A percentile compares a stretch with the other conserved stretches of the same genome.
These are phyloP conservation scores for Ramaria rubella DNA, from an alignment of 768 basidiomycete species.

Conservation along the genomic window DNA sequence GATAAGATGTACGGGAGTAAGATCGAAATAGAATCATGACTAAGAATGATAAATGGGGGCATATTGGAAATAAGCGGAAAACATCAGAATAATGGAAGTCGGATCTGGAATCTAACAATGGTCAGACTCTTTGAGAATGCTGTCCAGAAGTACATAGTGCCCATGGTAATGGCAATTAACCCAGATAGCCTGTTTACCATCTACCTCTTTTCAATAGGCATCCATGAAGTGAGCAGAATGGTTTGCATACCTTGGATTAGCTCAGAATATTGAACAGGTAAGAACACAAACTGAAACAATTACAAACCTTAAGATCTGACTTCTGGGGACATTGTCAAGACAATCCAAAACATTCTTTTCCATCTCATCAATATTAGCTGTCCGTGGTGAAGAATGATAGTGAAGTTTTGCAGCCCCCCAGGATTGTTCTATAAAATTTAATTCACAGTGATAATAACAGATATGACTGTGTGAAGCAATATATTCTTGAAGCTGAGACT, in stretches of 20 bases:
- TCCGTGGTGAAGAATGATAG: constrained; percentile 24
- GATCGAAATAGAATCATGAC: no score
- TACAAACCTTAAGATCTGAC: neutral
- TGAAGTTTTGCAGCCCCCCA: constrained; percentile 32
- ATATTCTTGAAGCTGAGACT: constrained; percentile 28
- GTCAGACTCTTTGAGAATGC: neutral
- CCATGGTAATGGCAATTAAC: neutral
- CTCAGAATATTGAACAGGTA: neutral
- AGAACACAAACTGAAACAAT: neutral
- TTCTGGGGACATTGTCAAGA: constrained; percentile 26
- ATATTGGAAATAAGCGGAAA: no score
- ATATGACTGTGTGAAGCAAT: constrained; percentile 25
- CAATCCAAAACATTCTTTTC: constrained; percentile 22
- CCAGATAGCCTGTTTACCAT: constrained; percentile 1
- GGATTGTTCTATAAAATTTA: constrained; percentile 40
- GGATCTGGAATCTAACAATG: no score
- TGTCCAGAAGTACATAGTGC: neutral
- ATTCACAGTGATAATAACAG: constrained; percentile 37
- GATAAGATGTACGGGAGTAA: no score
- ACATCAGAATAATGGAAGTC: no score
- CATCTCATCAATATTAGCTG: constrained; percentile 27
- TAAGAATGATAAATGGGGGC: no score
- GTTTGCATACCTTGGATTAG: neutral
- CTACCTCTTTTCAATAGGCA: neutral
- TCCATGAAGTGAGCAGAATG: neutral